A percentile compares a stretch with the other conserved stretches of the same genome.
phyloP scores from a whole-genome alignment of 1,139 yeast species.

The Geotrichum siamense region DNA sequence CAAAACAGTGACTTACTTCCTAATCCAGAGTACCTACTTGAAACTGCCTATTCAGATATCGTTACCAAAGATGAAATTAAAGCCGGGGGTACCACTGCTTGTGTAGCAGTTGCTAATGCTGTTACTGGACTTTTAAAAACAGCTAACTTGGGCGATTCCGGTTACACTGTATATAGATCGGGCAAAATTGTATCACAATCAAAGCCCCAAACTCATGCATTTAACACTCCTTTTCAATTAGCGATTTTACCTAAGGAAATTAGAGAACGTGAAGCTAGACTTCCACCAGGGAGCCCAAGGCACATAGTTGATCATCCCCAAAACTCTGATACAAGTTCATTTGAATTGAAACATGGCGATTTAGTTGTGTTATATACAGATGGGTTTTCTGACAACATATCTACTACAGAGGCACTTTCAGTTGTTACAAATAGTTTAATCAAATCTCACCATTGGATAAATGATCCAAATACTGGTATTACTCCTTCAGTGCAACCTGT shows the following conservation, averaged over 20 bases:
- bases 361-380: constrained; percentile 83
- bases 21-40: constrained; percentile 30
- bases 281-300: constrained; percentile 40
- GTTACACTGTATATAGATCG: constrained; percentile 79
- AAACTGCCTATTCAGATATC: constrained; percentile 49
- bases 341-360: constrained; percentile 49
- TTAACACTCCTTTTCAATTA: constrained; percentile 87
- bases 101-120: constrained; percentile 65
- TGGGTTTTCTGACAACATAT: constrained; percentile 85
- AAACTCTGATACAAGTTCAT: constrained; percentile 40
- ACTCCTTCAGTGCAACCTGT: constrained; percentile 16
- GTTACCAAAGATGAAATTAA: constrained; percentile 52
- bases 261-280: constrained; percentile 45
- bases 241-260: constrained; percentile 68
- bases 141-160: constrained; percentile 89
- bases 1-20: not conserved
- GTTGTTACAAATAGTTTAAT: constrained; percentile 31
- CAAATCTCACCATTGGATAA: constrained; percentile 16
- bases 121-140: constrained; percentile 49
- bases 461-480: constrained; percentile 16
- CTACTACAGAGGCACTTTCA: constrained; percentile 62
- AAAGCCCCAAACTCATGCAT: constrained; percentile 73
- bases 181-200: constrained; percentile 60
- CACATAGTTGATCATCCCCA: constrained; percentile 50
- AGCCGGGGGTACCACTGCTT: constrained; percentile 96